Evolutionary conservation across 1,284 basidiomycete species (phyloP).

Genomic region (Flammula alnicola): DNA sequence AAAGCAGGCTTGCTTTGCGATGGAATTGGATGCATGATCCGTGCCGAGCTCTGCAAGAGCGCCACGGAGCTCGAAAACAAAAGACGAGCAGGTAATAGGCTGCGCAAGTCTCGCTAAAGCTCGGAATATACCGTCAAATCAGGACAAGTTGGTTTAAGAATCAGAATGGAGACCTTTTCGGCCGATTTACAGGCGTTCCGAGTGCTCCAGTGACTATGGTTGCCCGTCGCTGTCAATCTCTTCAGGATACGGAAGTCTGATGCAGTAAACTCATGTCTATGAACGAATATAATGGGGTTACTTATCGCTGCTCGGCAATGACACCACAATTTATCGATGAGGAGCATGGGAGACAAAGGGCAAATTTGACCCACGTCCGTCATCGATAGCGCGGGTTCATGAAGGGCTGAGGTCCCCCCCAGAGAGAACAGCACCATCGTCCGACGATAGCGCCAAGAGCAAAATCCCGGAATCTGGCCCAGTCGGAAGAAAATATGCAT

Average conservation of each 20-base stretch:
- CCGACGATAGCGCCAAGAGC: slow-evolving; percentile 6
- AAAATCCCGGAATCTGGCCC: slow-evolving; percentile 11
- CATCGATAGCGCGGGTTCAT: slow-evolving; percentile 4
- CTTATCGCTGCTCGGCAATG: background rate
- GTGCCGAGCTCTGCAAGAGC: slow-evolving; percentile 14
- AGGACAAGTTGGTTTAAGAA: slow-evolving; percentile 6
- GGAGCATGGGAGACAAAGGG: background rate
- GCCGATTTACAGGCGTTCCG: slow-evolving; percentile 8
- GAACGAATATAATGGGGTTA: background rate
- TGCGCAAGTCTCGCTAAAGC: slow-evolving; percentile 12
- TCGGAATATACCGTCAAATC: slow-evolving; percentile 15
- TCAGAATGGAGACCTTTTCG: slow-evolving; percentile 4
- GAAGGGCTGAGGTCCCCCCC: background rate
- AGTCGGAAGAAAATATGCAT: background rate
- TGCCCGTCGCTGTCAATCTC: background rate
- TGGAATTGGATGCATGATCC: slow-evolving; percentile 19
- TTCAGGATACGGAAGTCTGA: no score
- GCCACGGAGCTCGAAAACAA: slow-evolving; percentile 22
- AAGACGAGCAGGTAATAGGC: slow-evolving; percentile 3
- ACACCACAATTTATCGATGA: slow-evolving; percentile 12
- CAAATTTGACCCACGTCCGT: slow-evolving; percentile 4
- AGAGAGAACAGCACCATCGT: background rate
- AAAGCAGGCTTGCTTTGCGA: slow-evolving; percentile 4
- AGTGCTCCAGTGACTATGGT: slow-evolving; percentile 2
- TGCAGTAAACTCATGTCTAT: no score